These are phyloP conservation scores for Aspergillus flavus DNA, from an alignment of 2,329 filamentous ascomycete genomes.

Conservation along the genomic window DNA sequence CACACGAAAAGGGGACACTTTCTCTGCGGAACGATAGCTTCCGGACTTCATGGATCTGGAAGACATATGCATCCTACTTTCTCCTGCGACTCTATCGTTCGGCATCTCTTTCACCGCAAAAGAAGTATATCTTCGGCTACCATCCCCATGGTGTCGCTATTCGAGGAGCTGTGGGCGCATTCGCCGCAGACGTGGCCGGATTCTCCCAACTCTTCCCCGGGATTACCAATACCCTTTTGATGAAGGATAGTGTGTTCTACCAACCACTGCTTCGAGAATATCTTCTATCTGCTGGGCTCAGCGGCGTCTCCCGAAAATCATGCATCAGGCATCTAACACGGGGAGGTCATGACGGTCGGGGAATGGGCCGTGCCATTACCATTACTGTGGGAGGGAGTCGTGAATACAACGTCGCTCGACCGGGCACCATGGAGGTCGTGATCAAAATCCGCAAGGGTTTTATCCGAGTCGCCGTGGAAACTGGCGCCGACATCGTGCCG, in stretches of 20 bases:
- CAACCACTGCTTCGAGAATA: constrained; percentile 86
- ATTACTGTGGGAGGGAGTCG: constrained; percentile 86
- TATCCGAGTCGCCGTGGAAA: constrained; percentile 79
- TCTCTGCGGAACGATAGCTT: constrained; percentile 70
- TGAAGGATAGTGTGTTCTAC: constrained; percentile 81
- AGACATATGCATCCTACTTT: constrained; percentile 80
- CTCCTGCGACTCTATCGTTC: constrained; percentile 79
- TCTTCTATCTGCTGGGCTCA: constrained; percentile 73
- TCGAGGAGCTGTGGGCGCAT: constrained; percentile 79
- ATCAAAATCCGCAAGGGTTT: constrained; percentile 82
- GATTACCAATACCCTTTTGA: constrained; percentile 82
- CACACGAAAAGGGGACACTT: constrained; percentile 69
- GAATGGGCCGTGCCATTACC: constrained; percentile 83
- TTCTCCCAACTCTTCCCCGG: constrained; percentile 80
- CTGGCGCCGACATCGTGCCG: constrained; percentile 80
- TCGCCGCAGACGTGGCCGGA: constrained; percentile 77
- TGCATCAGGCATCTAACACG: constrained; percentile 77
- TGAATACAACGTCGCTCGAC: constrained; percentile 79
- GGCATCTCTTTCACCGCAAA: constrained; percentile 68
- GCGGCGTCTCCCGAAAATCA: constrained; percentile 78
- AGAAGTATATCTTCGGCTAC: constrained; percentile 88
- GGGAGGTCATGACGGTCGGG: constrained; percentile 70
- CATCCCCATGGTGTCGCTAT: constrained; percentile 90
- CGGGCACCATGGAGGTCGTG: constrained; percentile 71
- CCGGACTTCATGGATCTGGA: constrained; percentile 72